Evolutionary conservation across 129 eudicot species (phyloP).

Genomic region (Glebionis coronaria): DNA sequence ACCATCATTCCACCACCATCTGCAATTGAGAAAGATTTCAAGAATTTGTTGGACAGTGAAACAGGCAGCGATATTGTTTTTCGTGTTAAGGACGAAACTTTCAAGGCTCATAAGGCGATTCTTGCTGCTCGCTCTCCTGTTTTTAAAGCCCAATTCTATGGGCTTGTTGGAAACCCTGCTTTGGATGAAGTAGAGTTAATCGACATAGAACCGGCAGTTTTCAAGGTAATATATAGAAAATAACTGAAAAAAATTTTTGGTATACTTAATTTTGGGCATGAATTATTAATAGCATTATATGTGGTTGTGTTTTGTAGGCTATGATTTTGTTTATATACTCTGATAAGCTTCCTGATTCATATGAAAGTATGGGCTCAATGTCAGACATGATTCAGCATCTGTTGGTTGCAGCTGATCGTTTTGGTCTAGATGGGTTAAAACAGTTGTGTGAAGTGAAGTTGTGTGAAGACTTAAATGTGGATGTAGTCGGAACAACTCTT

Average conservation of each 20-base stretch:
- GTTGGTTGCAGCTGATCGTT: conserved; percentile 1
- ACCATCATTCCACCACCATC: conserved; percentile 1
- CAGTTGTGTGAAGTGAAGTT: neutral
- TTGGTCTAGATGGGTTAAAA: neutral
- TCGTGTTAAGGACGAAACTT: neutral
- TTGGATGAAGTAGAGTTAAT: neutral
- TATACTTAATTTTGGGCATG: neutral
- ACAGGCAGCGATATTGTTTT: neutral
- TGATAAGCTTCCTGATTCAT: neutral
- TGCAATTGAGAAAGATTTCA: neutral
- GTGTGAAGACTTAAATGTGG: neutral
- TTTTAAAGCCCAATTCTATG: neutral
- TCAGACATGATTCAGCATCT: conserved; percentile 1
- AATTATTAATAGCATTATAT: neutral
- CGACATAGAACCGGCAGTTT: neutral
- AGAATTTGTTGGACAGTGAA: neutral
- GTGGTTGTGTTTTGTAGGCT: neutral
- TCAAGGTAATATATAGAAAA: neutral
- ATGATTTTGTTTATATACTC: neutral
- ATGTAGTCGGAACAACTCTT: neutral
- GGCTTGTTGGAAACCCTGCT: neutral
- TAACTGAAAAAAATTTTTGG: neutral
- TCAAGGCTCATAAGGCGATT: neutral
- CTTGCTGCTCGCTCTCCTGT: neutral
- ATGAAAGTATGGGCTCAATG: neutral